Evolutionary conservation across 441 rosid species (phyloP).

Genomic region (Arabidopsis hybrid): DNA sequence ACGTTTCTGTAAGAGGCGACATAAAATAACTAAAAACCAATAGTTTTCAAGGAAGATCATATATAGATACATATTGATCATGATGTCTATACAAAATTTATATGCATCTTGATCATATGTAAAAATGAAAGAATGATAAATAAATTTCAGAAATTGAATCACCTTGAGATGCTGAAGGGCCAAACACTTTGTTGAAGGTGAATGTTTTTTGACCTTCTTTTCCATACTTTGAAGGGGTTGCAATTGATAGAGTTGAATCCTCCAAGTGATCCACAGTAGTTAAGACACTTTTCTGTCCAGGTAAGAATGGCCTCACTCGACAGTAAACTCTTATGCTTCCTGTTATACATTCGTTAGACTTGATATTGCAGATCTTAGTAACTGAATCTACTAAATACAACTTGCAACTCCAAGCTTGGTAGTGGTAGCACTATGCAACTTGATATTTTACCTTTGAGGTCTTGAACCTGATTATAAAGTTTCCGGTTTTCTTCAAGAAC

Average conservation of each 20-base stretch:
- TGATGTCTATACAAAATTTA: neutral
- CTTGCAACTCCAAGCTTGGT: neutral
- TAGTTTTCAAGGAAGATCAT: constrained; percentile 14
- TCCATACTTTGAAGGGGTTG: constrained; percentile 54
- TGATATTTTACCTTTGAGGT: constrained; percentile 60
- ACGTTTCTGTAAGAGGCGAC: neutral
- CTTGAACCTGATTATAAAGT: constrained; percentile 78
- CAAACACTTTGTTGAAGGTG: constrained; percentile 71
- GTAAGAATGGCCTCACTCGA: constrained; percentile 68
- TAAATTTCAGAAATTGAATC: neutral
- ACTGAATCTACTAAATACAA: neutral
- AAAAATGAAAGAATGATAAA: neutral
- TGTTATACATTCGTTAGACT: constrained; percentile 39
- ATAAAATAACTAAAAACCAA: constrained; percentile 2
- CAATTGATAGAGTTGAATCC: constrained; percentile 56
- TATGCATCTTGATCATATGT: no score
- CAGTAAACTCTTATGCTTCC: constrained; percentile 78
- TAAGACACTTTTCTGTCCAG: constrained; percentile 48
- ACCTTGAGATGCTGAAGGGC: constrained; percentile 73
- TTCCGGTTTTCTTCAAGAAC: constrained; percentile 81
- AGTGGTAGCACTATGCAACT: neutral
- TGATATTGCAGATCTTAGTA: constrained; percentile 11
- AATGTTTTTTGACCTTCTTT: constrained; percentile 66
- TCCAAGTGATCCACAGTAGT: constrained; percentile 58
- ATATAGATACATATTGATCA: constrained; percentile 7